phyloP scores from a whole-genome alignment of 495 filamentous ascomycete genomes.

The Tricharina praecox region DNA sequence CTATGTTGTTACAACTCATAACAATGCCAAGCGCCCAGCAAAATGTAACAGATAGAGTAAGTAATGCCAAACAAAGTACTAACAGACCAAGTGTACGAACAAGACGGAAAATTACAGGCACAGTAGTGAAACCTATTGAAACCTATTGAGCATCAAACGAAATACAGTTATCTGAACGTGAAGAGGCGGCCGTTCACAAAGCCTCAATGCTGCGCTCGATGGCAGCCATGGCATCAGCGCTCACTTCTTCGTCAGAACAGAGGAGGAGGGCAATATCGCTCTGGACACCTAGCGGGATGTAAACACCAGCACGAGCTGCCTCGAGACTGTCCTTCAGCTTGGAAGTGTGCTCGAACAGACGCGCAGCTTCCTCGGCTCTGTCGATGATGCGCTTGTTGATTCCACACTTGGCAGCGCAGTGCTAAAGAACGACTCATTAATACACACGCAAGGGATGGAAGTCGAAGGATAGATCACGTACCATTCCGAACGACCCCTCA shows the following conservation, averaged over 20 bases:
- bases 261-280: constrained; percentile 60
- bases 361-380: constrained; percentile 74
- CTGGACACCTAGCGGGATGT: constrained; percentile 71
- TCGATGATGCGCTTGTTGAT: constrained; percentile 71
- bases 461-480: constrained; percentile 3
- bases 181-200: constrained; percentile 10
- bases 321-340: constrained; percentile 77
- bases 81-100: background rate
- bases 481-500: constrained; percentile 94
- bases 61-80: too few relatives aligned
- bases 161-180: too few relatives aligned
- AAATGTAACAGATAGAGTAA: too few relatives aligned
- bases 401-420: constrained; percentile 95
- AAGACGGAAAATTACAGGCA: background rate
- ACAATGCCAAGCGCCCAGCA: too few relatives aligned
- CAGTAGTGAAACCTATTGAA: too few relatives aligned
- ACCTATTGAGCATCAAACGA: too few relatives aligned
- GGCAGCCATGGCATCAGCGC: constrained; percentile 17
- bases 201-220: constrained; percentile 14
- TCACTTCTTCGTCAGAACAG: background rate
- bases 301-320: constrained; percentile 52
- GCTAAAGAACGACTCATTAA: constrained; percentile 25
- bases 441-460: background rate
- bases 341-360: constrained; percentile 88
- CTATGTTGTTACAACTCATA: too few relatives aligned